Conservation (phyloP, 345 rosid species). For the Brassica carinata region DNA sequence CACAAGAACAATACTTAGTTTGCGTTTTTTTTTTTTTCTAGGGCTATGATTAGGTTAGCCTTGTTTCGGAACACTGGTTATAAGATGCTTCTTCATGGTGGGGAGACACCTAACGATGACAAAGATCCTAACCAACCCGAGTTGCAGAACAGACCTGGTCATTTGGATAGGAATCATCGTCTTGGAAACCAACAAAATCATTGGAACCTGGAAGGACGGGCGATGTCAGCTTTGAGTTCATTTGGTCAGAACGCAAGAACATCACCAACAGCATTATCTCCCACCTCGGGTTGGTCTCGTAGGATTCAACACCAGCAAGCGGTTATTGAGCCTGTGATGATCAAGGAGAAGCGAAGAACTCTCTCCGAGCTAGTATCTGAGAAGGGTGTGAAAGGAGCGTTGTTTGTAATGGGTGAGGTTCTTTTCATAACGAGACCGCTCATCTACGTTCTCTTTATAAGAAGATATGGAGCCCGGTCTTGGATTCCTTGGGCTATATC, state of each 20-base stretch:
- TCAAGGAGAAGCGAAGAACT: conserved; percentile 46
- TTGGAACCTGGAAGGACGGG: conserved; percentile 81
- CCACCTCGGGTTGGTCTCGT: conserved; percentile 55
- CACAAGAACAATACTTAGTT: not conserved
- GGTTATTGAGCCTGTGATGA: conserved; percentile 49
- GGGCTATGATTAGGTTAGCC: conserved; percentile 73
- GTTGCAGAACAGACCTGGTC: conserved; percentile 41
- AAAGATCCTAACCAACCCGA: conserved; percentile 42
- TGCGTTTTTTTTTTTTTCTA: conserved; percentile 35
- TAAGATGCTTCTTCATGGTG: conserved; percentile 94
- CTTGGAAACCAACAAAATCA: conserved; percentile 34
- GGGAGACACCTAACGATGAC: conserved; percentile 67
- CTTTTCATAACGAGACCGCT: conserved; percentile 86
- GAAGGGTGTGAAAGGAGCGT: conserved; percentile 64
- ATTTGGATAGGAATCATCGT: conserved; percentile 33
- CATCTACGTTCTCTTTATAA: conserved; percentile 78
- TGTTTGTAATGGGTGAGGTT: conserved; percentile 69
- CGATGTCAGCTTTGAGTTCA: conserved; percentile 72
- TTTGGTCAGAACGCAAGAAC: conserved; percentile 78
- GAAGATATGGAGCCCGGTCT: conserved; percentile 75
- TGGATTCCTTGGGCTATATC: conserved; percentile 97
- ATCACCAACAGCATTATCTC: conserved; percentile 23
- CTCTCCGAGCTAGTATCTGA: conserved; percentile 62
- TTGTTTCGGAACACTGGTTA: conserved; percentile 73
- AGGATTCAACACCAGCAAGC: conserved; percentile 70